phyloP scores from a whole-genome alignment of 2,329 filamentous ascomycete species.

The Sphaerulina populicola region DNA sequence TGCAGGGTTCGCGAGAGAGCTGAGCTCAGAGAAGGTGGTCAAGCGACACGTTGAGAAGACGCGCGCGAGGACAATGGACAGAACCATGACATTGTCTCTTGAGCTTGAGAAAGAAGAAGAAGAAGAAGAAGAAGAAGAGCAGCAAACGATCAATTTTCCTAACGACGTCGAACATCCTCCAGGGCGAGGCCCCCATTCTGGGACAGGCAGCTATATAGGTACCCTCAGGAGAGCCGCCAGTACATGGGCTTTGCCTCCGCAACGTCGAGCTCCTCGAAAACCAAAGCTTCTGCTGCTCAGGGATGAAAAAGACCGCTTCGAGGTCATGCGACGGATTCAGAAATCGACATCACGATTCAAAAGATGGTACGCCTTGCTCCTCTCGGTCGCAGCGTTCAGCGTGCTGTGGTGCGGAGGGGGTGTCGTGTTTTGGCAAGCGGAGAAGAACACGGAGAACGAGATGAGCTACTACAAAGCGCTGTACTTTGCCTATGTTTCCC shows the following conservation, averaged over 20 bases:
- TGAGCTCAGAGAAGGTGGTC: constrained; percentile 56
- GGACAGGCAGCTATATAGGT: constrained; percentile 4
- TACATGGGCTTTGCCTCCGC: constrained; percentile 14
- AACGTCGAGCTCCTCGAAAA: constrained; percentile 23
- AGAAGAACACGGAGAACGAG: constrained; percentile 42
- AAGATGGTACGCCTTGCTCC: constrained; percentile 63
- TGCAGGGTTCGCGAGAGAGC: constrained; percentile 54
- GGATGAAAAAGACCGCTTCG: constrained; percentile 38
- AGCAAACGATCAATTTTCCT: constrained; percentile 14
- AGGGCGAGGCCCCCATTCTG: neutral
- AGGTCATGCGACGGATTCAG: constrained; percentile 66
- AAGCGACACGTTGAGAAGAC: constrained; percentile 50
- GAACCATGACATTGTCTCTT: constrained; percentile 46
- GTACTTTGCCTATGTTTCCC: constrained; percentile 77
- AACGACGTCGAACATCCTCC: constrained; percentile 4
- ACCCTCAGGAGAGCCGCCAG: constrained; percentile 16
- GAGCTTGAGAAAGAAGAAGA: constrained; percentile 39
- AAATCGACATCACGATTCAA: constrained; percentile 54
- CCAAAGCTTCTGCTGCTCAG: constrained; percentile 50
- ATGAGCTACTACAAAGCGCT: constrained; percentile 71
- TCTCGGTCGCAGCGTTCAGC: constrained; percentile 61
- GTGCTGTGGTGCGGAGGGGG: constrained; percentile 75
- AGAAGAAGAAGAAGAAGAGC: no score
- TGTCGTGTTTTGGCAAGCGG: constrained; percentile 60
- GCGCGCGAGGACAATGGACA: constrained; percentile 47